Evolutionary conservation across 2,329 filamentous ascomycete species (phyloP).

Genomic region (Exophiala dermatitidis): DNA sequence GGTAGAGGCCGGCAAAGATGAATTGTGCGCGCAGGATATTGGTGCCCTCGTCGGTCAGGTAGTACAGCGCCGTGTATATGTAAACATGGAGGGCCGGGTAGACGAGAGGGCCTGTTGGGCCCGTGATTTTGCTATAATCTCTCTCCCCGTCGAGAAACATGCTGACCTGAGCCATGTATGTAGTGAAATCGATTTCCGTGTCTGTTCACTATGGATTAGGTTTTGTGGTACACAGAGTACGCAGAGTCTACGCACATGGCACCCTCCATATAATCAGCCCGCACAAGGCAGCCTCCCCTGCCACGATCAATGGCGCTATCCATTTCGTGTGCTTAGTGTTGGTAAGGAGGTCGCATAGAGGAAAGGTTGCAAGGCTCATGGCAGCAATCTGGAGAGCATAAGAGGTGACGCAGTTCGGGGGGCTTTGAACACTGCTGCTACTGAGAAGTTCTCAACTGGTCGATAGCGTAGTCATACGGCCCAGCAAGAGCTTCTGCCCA

Average conservation of each 20-base stretch:
- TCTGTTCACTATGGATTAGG: conserved; percentile 41
- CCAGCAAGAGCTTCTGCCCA: too few species aligned
- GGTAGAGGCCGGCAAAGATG: conserved; percentile 73
- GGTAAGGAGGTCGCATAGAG: conserved; percentile 39
- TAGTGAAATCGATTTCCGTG: conserved; percentile 95
- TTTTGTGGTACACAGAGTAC: background rate
- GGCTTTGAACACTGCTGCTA: background rate
- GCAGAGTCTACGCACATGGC: conserved; percentile 57
- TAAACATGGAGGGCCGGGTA: conserved; percentile 94
- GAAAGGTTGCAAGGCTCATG: conserved; percentile 32
- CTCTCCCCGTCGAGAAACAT: conserved; percentile 73
- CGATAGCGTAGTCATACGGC: too few species aligned
- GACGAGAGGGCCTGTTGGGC: conserved; percentile 84
- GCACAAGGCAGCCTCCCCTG: conserved; percentile 66
- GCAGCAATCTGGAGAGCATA: background rate
- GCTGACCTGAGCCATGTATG: conserved; percentile 90
- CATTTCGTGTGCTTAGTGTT: conserved; percentile 53
- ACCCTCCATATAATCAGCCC: conserved; percentile 69
- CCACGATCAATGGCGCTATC: conserved; percentile 60
- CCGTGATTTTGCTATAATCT: conserved; percentile 78
- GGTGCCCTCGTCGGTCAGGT: conserved; percentile 65
- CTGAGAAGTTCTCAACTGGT: too few species aligned
- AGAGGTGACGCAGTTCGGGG: background rate
- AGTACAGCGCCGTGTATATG: conserved; percentile 73
- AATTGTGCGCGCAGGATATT: conserved; percentile 76